Evolutionary conservation across 139 green algal species (phyloP), one percentile per base, ranked within the genome.

Genomic region (Auxenochlorella pyrenoidosa): DNA sequence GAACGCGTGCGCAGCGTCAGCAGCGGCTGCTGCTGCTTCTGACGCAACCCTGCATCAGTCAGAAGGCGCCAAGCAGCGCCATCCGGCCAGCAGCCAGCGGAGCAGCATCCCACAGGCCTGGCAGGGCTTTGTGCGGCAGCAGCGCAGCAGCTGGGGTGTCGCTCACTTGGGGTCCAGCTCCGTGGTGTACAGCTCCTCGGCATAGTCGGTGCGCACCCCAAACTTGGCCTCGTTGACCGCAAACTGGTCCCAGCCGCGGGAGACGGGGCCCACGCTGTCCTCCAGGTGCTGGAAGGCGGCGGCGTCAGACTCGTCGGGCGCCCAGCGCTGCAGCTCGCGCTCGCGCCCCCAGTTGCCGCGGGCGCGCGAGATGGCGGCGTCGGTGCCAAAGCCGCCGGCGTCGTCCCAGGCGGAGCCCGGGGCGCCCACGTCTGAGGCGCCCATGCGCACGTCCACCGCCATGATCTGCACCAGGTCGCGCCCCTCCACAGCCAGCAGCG

Each of bases 231-330:
- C 73, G 89, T 99, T 99, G 30, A 94, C 60, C 12, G 94, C 94
- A 91, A 99, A 99, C 88, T 99, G 96, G 90, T 99, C 97, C 96
- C 96, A 99, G 38, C 83, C 89, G 1, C 73, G 40, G 24, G 82
- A 38, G n/a, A 44, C 88, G 85, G 51, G 82, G 63, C 70, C 88
- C 60, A 75, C 38, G n/a, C 58, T 54, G 22, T 89, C 89, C 76
- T 91, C 86, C 72, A 87, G 66, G 54, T 68, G 47, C 44, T 63
- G 51, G 77, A 87, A 32, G 18, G 78, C 58, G 32, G 60, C 30
- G 1, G 19, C 81, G 0, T 86, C 86, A 6, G 51, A 77, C 13
- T 75, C 88, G 8, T 95, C 94, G 10, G 96, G 95, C 68, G 91
- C 81, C 96, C 96, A 98, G 28, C 75, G 85, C 76, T 97, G 89